Evolutionary conservation across 1,284 basidiomycete genomes (phyloP).

Genomic region (Apiotrichum sp.): DNA sequence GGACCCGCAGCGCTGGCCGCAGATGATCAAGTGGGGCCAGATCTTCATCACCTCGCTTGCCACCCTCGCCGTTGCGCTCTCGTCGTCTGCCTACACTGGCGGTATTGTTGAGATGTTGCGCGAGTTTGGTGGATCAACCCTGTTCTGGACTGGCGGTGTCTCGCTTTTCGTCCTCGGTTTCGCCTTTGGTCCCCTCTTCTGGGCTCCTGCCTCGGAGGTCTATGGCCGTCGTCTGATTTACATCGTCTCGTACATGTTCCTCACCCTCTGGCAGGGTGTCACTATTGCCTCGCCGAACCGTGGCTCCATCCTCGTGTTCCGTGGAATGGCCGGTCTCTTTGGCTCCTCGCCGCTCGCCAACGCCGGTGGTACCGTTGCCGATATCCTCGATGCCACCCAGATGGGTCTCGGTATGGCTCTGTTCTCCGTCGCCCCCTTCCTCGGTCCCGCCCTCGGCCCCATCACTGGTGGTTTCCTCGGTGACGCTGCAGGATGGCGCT

Average conservation of each 20-base stretch:
- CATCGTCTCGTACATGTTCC: conserved; percentile 51
- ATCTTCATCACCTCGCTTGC: conserved; percentile 24
- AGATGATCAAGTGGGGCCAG: conserved; percentile 32
- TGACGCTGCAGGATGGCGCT: conserved; percentile 46
- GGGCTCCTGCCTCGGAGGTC: conserved; percentile 53
- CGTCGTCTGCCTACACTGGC: conserved; percentile 32
- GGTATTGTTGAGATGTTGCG: conserved; percentile 22
- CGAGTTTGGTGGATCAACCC: conserved; percentile 19
- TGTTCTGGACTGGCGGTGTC: conserved; percentile 32
- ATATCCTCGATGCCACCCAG: conserved; percentile 38
- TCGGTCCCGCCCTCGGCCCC: conserved; percentile 25
- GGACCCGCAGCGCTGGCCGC: conserved; percentile 36
- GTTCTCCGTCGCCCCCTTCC: conserved; percentile 17
- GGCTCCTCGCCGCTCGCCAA: conserved; percentile 45
- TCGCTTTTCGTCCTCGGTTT: conserved; percentile 40
- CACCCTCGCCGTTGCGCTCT: conserved; percentile 37
- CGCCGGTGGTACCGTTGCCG: conserved; percentile 42
- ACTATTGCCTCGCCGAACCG: conserved; percentile 28
- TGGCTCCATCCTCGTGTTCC: conserved; percentile 32
- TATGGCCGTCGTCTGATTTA: conserved; percentile 58
- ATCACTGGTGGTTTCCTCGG: conserved; percentile 46
- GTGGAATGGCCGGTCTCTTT: conserved; percentile 42
- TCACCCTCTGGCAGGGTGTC: conserved; percentile 38
- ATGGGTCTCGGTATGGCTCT: conserved; percentile 37
- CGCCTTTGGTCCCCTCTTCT: conserved; percentile 38